These are phyloP conservation scores for Penicillium chermesinum DNA, from an alignment of 495 filamentous ascomycete species.

Conservation along the genomic window DNA sequence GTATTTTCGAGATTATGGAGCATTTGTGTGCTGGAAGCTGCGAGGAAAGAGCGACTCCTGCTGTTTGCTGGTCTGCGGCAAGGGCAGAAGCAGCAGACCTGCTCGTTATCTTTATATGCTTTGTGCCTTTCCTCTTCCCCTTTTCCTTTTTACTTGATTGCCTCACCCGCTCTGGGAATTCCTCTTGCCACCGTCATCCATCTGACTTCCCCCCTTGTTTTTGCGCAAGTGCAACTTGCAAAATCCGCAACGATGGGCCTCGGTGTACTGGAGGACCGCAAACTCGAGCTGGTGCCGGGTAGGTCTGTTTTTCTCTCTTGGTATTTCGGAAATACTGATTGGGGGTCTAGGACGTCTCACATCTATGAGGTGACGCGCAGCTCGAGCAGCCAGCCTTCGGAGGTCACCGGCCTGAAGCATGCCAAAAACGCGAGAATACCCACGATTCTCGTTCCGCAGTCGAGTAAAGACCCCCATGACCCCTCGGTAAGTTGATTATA, in stretches of 20 bases:
- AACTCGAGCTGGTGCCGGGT: conserved; percentile 70
- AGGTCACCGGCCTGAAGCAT: conserved; percentile 57
- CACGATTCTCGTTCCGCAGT: conserved; percentile 74
- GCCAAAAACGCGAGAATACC: conserved; percentile 61
- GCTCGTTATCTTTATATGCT: not conserved
- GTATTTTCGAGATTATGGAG: not conserved
- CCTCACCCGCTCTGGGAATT: not conserved
- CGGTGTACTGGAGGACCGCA: conserved; percentile 65
- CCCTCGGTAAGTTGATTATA: conserved; percentile 49
- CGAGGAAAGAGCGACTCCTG: too few species aligned
- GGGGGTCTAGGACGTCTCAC: conserved; percentile 53
- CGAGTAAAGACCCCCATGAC: conserved; percentile 76
- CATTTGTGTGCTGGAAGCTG: not conserved
- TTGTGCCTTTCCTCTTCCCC: not conserved
- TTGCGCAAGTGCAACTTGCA: not conserved
- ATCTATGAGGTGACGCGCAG: conserved; percentile 55
- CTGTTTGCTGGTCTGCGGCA: too few species aligned
- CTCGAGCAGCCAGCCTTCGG: conserved; percentile 30
- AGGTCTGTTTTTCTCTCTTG: too few species aligned
- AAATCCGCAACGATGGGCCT: conserved; percentile 58
- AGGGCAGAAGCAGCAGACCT: too few species aligned
- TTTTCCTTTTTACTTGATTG: not conserved
- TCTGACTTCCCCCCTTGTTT: not conserved
- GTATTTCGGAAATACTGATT: too few species aligned
- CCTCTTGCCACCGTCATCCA: not conserved